A percentile compares a stretch with the other conserved stretches of the same genome.
These are phyloP conservation scores for Quambalaria eucalypti DNA, from an alignment of 1,284 basidiomycete species.

Conservation along the genomic window DNA sequence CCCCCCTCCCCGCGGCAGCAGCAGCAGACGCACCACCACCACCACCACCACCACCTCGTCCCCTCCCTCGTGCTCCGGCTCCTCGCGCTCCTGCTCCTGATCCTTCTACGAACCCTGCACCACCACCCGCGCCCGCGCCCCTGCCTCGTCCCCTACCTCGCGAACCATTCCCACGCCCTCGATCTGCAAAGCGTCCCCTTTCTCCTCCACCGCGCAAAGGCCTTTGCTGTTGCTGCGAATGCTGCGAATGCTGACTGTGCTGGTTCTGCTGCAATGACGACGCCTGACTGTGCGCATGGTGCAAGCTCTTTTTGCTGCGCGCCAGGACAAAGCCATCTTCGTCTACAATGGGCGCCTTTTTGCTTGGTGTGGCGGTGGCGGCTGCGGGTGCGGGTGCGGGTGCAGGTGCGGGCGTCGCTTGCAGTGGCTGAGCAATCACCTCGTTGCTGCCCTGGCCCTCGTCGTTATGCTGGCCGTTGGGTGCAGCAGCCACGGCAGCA, in stretches of 20 bases:
- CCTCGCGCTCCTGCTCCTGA: neutral
- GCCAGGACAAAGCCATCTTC: slow-evolving; percentile 6
- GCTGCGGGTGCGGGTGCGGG: neutral
- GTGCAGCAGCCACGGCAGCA: neutral
- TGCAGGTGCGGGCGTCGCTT: neutral
- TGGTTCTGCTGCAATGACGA: slow-evolving; percentile 1
- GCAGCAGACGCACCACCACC: neutral
- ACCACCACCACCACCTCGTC: neutral
- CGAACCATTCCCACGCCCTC: neutral
- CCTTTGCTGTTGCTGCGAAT: neutral
- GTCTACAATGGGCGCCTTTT: slow-evolving; percentile 5
- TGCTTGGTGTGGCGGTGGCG: slow-evolving; percentile 1
- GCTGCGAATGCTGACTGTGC: neutral
- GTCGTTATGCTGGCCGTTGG: neutral
- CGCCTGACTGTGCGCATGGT: too few species aligned
- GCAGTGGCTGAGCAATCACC: neutral
- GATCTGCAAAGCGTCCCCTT: neutral
- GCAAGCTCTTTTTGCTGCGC: slow-evolving; percentile 1
- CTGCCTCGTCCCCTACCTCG: neutral
- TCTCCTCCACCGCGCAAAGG: neutral
- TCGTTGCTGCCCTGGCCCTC: neutral
- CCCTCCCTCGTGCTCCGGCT: neutral
- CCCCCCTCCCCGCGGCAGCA: too few species aligned
- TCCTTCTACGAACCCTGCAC: neutral
- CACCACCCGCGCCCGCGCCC: neutral